A percentile compares a stretch with the other conserved stretches of the same genome.
These are phyloP conservation scores for Melanopsichium pennsylvanicum DNA, from an alignment of 1,284 basidiomycete species.

Conservation along the genomic window DNA sequence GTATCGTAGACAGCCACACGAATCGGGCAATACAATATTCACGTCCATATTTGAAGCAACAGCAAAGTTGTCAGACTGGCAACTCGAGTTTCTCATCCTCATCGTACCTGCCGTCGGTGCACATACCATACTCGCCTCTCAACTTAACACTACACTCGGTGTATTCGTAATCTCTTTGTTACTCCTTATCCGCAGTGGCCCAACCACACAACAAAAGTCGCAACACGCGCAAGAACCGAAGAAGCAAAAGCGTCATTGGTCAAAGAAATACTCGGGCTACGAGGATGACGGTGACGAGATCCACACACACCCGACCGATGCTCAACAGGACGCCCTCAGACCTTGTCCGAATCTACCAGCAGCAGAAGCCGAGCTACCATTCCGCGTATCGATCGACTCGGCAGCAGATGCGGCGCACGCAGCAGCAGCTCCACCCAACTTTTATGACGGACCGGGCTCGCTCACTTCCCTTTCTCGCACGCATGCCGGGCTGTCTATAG, in stretches of 20 bases:
- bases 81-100: slow-evolving; percentile 74
- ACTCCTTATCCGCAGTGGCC: background rate
- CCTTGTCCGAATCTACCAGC: background rate
- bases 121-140: slow-evolving; percentile 77
- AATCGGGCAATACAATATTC: background rate
- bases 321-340: too few species aligned
- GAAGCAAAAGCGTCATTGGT: slow-evolving; percentile 42
- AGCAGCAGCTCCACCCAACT: slow-evolving; percentile 38
- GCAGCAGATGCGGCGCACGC: slow-evolving; percentile 50
- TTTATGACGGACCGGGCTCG: slow-evolving; percentile 32
- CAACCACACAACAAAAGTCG: background rate
- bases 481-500: slow-evolving; percentile 14
- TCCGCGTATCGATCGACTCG: slow-evolving; percentile 55
- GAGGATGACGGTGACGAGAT: slow-evolving; percentile 27
- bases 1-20: background rate
- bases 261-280: slow-evolving; percentile 37
- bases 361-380: slow-evolving; percentile 23
- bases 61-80: slow-evolving; percentile 22
- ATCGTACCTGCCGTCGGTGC: slow-evolving; percentile 79
- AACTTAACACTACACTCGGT: slow-evolving; percentile 71
- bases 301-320: too few species aligned
- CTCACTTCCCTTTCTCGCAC: slow-evolving; percentile 1
- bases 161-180: slow-evolving; percentile 35
- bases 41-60: background rate
- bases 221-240: background rate